These are phyloP conservation scores for Aspergillus glaucus DNA, from an alignment of 2,329 filamentous ascomycete genomes.

Conservation along the genomic window DNA sequence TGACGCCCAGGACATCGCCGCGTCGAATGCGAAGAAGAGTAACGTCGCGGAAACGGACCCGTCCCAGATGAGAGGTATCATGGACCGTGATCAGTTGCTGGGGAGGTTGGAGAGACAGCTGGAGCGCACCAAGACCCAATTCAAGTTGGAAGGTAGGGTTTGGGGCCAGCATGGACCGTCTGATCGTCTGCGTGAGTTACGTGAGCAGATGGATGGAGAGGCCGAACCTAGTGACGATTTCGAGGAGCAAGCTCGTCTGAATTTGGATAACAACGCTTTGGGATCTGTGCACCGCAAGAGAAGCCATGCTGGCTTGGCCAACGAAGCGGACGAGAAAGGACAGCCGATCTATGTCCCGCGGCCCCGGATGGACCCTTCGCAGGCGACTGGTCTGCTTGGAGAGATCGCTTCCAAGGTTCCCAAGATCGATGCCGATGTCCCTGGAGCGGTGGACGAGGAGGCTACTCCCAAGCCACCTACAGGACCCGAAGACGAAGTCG, in stretches of 20 bases:
- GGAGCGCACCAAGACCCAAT: conserved; percentile 94
- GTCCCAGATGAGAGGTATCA: conserved; percentile 77
- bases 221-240: conserved; percentile 47
- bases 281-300: conserved; percentile 61
- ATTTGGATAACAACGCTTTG: conserved; percentile 67
- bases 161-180: conserved; percentile 86
- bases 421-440: conserved; percentile 55
- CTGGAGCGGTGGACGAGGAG: conserved; percentile 11
- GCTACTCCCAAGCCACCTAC: conserved; percentile 56
- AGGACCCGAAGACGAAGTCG: conserved; percentile 48
- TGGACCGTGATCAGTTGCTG: conserved; percentile 89
- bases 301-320: conserved; percentile 35
- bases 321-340: conserved; percentile 44
- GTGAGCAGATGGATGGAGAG: conserved; percentile 84
- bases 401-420: conserved; percentile 71
- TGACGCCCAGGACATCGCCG: conserved; percentile 92
- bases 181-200: conserved; percentile 81
- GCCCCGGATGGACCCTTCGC: conserved; percentile 56
- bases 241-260: conserved; percentile 50
- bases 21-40: conserved; percentile 68
- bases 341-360: conserved; percentile 62
- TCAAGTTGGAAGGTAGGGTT: conserved; percentile 87
- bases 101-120: conserved; percentile 90
- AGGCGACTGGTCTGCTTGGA: conserved; percentile 62
- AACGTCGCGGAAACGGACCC: conserved; percentile 59